Base-by-base conservation (phyloP, 352 stramenopile genomes). In the Phytopythium helicoides region DNA sequence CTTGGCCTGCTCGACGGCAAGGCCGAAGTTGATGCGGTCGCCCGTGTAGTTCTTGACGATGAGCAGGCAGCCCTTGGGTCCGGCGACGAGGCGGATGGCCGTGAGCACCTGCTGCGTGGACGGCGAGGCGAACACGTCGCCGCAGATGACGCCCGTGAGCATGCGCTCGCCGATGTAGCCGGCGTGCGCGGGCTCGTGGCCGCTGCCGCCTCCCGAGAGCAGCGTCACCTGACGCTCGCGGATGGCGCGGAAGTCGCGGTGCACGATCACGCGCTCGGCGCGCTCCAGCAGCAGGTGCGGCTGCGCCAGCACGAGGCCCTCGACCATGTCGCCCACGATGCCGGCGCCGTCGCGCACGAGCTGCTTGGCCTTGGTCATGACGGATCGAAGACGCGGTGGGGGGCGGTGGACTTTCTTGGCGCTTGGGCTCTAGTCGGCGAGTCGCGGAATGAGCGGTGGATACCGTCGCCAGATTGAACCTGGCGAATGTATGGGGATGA, bases 31-130 rank as follows among this genome's bases (percentile, higher is more conserved):
- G 36, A 99, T 79, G 37, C 95, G 84, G 74, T 99, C 97, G 22
- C 97, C 96, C 3, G 96, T 99, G 83, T 99, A 99, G 79, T 99
- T 99, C 81, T 99, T 99, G 26, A 99, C 94, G 45, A 99, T 88
- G 3, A 99, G 59, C 6, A 99, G 70, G 55, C 93, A 98, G 37
- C 96, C 95, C 36, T 87, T 78, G 3, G 76, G 68, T 0, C 83
- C 85, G 1, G 80, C 67, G 23, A 83, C 76, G 21, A 95, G 77
- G 28, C 92, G 87, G 68, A 99, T 98, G n/a, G 96, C 96, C 10
- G 87, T 83, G 18, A 99, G 77, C 49, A 99, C 94, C 42, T 97
- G 87, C 45, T 87, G 77, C 18, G 96, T 96, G 37, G 87, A 91
- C 6, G 97, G 97, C 40, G 84, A 98, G 16, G 97, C 96, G 72